phyloP scores from a whole-genome alignment of 2,329 filamentous ascomycete genomes.

The Helminthosporium solani region DNA sequence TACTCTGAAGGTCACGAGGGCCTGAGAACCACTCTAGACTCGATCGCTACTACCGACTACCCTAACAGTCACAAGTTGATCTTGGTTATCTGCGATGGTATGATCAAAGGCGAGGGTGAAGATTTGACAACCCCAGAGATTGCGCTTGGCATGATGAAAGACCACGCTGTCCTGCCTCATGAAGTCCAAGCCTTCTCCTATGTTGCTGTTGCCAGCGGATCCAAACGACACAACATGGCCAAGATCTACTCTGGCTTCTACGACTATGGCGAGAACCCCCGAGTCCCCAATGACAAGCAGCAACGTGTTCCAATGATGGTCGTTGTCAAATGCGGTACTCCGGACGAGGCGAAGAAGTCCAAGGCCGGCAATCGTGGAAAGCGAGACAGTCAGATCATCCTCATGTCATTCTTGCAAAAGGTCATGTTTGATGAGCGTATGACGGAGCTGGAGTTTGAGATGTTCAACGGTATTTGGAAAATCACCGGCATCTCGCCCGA shows the following conservation, averaged over 20 bases:
- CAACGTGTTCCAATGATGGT: slow-evolving; percentile 98
- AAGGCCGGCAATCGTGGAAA: slow-evolving; percentile 98
- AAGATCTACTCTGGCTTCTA: slow-evolving; percentile 98
- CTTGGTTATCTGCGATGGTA: slow-evolving; percentile 91
- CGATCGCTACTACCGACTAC: slow-evolving; percentile 95
- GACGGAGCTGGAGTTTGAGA: slow-evolving; percentile 98
- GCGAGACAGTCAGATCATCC: slow-evolving; percentile 96
- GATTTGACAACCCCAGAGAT: slow-evolving; percentile 84
- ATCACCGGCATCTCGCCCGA: slow-evolving; percentile 97
- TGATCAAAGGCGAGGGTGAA: slow-evolving; percentile 96
- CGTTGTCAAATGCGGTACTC: slow-evolving; percentile 92
- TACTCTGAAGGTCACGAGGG: slow-evolving; percentile 96
- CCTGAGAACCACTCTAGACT: slow-evolving; percentile 90
- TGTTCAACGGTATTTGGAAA: slow-evolving; percentile 99
- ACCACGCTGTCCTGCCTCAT: slow-evolving; percentile 74
- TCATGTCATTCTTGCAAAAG: slow-evolving; percentile 99
- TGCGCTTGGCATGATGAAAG: slow-evolving; percentile 89
- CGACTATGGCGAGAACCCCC: slow-evolving; percentile 82
- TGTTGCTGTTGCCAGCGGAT: slow-evolving; percentile 90
- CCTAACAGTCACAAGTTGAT: slow-evolving; percentile 99
- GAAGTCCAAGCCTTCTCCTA: slow-evolving; percentile 92
- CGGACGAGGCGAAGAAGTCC: slow-evolving; percentile 73
- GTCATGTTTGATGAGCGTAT: slow-evolving; percentile 99
- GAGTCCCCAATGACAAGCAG: slow-evolving; percentile 81
- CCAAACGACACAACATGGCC: slow-evolving; percentile 99